Evolutionary conservation across 2,329 filamentous ascomycete species (phyloP).

Genomic region (Arthroderma sp.): DNA sequence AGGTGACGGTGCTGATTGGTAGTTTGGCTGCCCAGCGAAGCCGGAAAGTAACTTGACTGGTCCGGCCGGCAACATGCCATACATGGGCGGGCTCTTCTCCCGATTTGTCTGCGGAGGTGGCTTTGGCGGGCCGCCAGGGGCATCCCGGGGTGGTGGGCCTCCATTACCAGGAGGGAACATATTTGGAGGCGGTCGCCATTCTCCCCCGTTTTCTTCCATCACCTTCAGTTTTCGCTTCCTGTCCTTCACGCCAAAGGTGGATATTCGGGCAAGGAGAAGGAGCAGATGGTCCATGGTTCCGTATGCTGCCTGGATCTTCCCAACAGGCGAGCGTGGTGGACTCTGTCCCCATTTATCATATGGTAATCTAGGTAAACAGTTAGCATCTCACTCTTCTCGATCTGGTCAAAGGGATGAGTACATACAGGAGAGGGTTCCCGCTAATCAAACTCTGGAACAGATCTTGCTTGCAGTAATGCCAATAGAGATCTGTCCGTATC

Average conservation of each 20-base stretch:
- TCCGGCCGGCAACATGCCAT: slow-evolving; percentile 38
- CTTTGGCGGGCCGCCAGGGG: slow-evolving; percentile 8
- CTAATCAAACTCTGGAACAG: slow-evolving; percentile 82
- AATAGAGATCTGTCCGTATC: slow-evolving; percentile 73
- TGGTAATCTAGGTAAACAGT: slow-evolving; percentile 50
- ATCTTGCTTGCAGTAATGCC: slow-evolving; percentile 95
- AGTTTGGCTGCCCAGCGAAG: slow-evolving; percentile 29
- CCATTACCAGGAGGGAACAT: slow-evolving; percentile 29
- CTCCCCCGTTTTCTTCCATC: slow-evolving; percentile 46
- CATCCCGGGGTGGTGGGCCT: slow-evolving; percentile 5
- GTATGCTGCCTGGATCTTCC: slow-evolving; percentile 65
- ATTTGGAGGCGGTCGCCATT: slow-evolving; percentile 43
- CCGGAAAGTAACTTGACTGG: slow-evolving; percentile 38
- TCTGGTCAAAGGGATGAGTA: slow-evolving; percentile 15
- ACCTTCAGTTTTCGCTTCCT: slow-evolving; percentile 63
- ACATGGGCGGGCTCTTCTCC: slow-evolving; percentile 31
- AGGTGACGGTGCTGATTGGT: slow-evolving; percentile 14
- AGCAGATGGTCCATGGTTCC: slow-evolving; percentile 83
- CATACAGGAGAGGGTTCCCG: slow-evolving; percentile 74
- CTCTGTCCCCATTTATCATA: slow-evolving; percentile 76
- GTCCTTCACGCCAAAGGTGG: slow-evolving; percentile 67
- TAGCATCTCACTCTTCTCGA: slow-evolving; percentile 15
- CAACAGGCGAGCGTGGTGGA: slow-evolving; percentile 69
- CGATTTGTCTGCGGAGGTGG: slow-evolving; percentile 12
- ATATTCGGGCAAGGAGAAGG: slow-evolving; percentile 65